Evolutionary conservation across 805 yeast genomes (phyloP).

Genomic region (Teunomyces cretensis): DNA sequence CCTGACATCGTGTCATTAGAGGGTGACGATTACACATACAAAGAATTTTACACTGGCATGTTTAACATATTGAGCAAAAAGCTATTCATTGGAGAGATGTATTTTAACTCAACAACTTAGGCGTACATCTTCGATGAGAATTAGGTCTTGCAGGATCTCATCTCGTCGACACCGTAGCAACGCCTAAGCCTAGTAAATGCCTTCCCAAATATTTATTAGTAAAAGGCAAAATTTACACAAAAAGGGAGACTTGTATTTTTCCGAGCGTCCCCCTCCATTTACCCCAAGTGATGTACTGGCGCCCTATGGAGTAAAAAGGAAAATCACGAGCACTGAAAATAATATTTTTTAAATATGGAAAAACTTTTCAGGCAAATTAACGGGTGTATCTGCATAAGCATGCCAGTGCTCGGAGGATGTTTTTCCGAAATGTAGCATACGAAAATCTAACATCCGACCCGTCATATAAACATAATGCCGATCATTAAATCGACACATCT

Average conservation of each 20-base stretch:
- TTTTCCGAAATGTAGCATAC: background rate
- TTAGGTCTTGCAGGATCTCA: too few species aligned
- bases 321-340: background rate
- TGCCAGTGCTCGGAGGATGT: background rate
- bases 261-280: background rate
- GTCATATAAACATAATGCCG: background rate
- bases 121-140: too few species aligned
- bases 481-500: background rate
- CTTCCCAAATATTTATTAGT: too few species aligned
- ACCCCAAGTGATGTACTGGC: background rate
- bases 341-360: background rate
- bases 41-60: too few species aligned
- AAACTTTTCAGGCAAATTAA: background rate
- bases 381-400: background rate
- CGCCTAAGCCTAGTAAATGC: too few species aligned
- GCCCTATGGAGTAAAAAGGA: background rate
- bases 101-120: too few species aligned
- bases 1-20: too few species aligned
- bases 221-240: background rate
- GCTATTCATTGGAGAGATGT: too few species aligned
- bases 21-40: too few species aligned
- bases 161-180: too few species aligned
- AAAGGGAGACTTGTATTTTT: background rate
- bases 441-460: background rate
- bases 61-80: too few species aligned